Conservation (phyloP, 768 basidiomycete species). For the Naganishia friedmannii region DNA sequence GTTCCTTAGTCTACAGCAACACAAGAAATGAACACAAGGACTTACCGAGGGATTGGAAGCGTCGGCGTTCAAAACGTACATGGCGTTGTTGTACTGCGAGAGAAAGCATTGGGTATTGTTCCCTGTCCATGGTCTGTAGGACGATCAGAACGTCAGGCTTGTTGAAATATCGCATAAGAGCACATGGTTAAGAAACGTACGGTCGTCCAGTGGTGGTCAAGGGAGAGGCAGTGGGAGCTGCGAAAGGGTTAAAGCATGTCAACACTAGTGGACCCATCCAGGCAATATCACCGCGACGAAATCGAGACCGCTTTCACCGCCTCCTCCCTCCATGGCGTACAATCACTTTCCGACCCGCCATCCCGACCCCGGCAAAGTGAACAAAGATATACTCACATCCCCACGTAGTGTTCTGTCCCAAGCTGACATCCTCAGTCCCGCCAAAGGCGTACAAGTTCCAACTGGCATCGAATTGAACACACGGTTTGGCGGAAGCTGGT, state of each 20-base stretch:
- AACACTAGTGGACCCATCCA: neutral
- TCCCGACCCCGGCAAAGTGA: neutral
- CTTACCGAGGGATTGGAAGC: conserved; percentile 61
- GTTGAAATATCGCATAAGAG: neutral
- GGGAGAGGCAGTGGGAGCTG: conserved; percentile 61
- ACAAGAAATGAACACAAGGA: neutral
- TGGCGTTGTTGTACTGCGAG: conserved; percentile 71
- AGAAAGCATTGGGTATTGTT: conserved; percentile 51
- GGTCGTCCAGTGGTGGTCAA: conserved; percentile 74
- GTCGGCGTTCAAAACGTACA: conserved; percentile 81
- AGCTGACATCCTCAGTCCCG: conserved; percentile 76
- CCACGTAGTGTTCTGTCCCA: conserved; percentile 72
- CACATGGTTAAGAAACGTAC: conserved; percentile 52
- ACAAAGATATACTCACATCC: conserved; percentile 54
- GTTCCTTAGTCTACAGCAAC: neutral
- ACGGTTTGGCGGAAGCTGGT: conserved; percentile 54
- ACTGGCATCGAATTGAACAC: conserved; percentile 71
- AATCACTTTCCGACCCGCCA: neutral
- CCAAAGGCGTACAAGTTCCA: conserved; percentile 88
- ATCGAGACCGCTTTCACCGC: neutral
- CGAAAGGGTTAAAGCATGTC: conserved; percentile 25
- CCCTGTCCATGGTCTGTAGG: conserved; percentile 51
- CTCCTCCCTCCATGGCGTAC: neutral
- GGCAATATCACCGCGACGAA: too few species aligned
- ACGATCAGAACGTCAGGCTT: conserved; percentile 46